Evolutionary conservation across 2,329 filamentous ascomycete species (phyloP).

Genomic region (Aspergillus sp.): DNA sequence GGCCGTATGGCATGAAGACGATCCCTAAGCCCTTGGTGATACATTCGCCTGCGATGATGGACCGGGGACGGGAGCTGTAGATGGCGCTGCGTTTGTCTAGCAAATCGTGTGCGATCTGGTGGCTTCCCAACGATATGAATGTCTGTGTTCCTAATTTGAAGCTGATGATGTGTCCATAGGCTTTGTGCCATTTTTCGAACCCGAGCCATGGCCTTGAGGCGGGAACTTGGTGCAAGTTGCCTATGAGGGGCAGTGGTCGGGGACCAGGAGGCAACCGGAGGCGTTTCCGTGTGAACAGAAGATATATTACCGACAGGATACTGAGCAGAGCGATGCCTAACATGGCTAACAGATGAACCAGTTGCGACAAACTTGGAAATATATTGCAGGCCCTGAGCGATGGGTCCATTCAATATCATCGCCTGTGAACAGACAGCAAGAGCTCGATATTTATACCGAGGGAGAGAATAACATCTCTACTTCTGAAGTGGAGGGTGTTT

Average conservation of each 20-base stretch:
- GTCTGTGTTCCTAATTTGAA: constrained; percentile 24
- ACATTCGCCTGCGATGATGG: constrained; percentile 42
- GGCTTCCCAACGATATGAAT: constrained; percentile 41
- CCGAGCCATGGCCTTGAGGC: constrained; percentile 15
- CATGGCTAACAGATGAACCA: not conserved
- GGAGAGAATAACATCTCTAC: no score
- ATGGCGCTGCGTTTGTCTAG: constrained; percentile 49
- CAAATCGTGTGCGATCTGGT: constrained; percentile 47
- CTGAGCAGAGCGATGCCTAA: not conserved
- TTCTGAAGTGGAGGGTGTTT: not conserved
- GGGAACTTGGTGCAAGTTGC: constrained; percentile 27
- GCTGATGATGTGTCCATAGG: constrained; percentile 30
- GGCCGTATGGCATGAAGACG: constrained; percentile 38
- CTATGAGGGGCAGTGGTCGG: constrained; percentile 23
- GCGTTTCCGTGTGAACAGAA: not conserved
- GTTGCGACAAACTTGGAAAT: no score
- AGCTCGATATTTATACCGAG: no score
- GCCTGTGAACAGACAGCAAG: no score
- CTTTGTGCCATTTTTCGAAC: constrained; percentile 25
- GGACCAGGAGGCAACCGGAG: constrained; percentile 21
- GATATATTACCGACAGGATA: not conserved
- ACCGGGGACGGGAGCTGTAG: constrained; percentile 47
- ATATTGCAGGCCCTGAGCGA: not conserved
- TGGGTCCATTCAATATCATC: not conserved
- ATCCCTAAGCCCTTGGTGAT: constrained; percentile 36